Evolutionary conservation across 1,284 basidiomycete species (phyloP), one percentile per base, ranked within the genome.

Genomic region (Puccinia hordei): DNA sequence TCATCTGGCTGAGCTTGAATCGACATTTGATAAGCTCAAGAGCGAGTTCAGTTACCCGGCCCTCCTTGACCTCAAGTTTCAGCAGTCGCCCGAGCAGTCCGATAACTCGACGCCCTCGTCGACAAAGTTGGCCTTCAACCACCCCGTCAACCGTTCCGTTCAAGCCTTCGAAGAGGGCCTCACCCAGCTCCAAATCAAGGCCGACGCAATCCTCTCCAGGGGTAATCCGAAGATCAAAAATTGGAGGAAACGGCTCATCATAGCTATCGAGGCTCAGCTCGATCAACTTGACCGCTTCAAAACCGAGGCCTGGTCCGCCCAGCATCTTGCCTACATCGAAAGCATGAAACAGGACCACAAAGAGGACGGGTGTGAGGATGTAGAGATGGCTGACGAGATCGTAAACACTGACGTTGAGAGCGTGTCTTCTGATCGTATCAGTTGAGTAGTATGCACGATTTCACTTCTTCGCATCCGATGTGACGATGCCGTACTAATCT

Each of bases 141-240:
- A 49, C 27, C 51, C 78, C 15, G 38, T 66, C 38, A 80, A 80
- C 30, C 55, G 61, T 15, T 35, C 71, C 15, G 22, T 80, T 5
- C 78, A 73, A n/a, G 68, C 68, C 44, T 73, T 63, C 30, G 71
- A 80, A 33, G 78, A 80, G 30, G 44, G 35, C 2, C 57, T 80
- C 68, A 46, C 68, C 4, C 68, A 80, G 27, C 69, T 80, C 15
- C 71, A 73, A 38, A 80, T 73, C 33, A 59, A 80, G 71, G 44
- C 71, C n/a, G 71, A 80, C 44, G 78, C 68, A 5, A 73, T 80
- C 44, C 27, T 80, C 59, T 73, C 69, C 33, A 57, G 78, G 12
- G 78, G 78, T 5, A 69, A 80, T n/a, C 22, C 59, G 9, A 80
- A 80, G 51, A 44, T 80, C 35, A 80, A 80, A 24, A 17, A n/a